phyloP scores from a whole-genome alignment of 1,284 basidiomycete species.

The Papiliotrema flavescens region DNA sequence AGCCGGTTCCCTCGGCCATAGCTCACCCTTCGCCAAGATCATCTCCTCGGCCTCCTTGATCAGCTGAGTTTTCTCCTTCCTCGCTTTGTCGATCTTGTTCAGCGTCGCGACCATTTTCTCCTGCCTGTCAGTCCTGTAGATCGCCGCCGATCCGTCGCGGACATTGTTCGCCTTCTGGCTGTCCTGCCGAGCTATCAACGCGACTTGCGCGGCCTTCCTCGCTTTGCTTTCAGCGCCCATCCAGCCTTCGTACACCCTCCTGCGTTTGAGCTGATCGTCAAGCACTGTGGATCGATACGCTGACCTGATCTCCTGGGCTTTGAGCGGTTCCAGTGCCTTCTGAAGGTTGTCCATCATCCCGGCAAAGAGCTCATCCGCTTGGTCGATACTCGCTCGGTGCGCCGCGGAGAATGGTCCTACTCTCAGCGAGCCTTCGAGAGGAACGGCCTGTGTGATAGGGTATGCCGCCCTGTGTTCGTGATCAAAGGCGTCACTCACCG shows the following conservation, averaged over 20 bases:
- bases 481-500: neutral
- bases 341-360: neutral
- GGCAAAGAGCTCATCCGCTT: neutral
- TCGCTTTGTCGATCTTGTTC: neutral
- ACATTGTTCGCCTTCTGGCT: neutral
- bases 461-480: too few species aligned
- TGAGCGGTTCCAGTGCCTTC: neutral
- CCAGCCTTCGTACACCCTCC: neutral
- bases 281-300: neutral
- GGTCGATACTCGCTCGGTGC: too few species aligned
- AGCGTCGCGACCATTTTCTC: neutral
- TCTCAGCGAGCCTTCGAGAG: too few species aligned
- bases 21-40: neutral
- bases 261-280: neutral
- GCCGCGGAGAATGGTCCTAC: too few species aligned
- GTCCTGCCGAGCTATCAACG: neutral
- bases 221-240: neutral
- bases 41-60: neutral
- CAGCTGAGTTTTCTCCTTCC: neutral
- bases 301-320: neutral
- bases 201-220: neutral
- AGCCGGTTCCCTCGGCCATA: neutral
- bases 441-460: too few species aligned
- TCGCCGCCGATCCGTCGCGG: neutral
- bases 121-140: neutral